Percentiles rank a stretch among this genome's conserved stretches.
Conservation (phyloP, 2,329 filamentous ascomycete genomes). For the Fusarium sp. region DNA sequence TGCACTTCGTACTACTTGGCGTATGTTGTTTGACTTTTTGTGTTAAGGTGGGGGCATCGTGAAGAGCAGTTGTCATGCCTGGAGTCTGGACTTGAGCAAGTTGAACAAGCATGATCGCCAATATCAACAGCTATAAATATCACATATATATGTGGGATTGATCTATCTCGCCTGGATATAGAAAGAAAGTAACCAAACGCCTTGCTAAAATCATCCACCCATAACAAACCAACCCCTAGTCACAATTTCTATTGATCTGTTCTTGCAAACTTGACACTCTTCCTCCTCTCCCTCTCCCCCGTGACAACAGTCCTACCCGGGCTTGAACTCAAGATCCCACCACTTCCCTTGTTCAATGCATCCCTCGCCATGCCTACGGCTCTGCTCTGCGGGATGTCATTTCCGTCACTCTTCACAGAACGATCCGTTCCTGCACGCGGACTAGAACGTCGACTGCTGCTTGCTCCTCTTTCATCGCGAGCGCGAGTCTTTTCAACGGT, state of each 20-base stretch:
- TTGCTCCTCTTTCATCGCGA: constrained; percentile 45
- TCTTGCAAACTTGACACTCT: constrained; percentile 73
- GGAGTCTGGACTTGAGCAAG: no score
- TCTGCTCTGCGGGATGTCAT: constrained; percentile 70
- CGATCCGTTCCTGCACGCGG: constrained; percentile 46
- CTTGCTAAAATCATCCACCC: constrained; percentile 6
- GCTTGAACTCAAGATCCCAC: constrained; percentile 64
- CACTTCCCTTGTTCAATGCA: constrained; percentile 56
- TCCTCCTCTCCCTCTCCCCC: constrained; percentile 67
- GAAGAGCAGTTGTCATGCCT: no score
- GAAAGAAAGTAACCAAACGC: constrained; percentile 5
- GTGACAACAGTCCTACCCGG: constrained; percentile 57
- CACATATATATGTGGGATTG: neutral
- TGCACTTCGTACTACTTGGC: neutral
- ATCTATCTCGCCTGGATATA: neutral
- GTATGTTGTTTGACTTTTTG: no score
- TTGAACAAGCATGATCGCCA: no score
- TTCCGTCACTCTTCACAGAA: constrained; percentile 59
- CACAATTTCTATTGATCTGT: constrained; percentile 49
- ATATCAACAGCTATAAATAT: neutral
- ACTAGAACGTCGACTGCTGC: constrained; percentile 49
- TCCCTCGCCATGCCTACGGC: constrained; percentile 72
- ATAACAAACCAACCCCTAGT: neutral
- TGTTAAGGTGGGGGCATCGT: no score
- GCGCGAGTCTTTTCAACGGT: constrained; percentile 57